These are phyloP conservation scores for Aspergillus floridensis DNA, from an alignment of 2,329 filamentous ascomycete genomes.

Conservation along the genomic window DNA sequence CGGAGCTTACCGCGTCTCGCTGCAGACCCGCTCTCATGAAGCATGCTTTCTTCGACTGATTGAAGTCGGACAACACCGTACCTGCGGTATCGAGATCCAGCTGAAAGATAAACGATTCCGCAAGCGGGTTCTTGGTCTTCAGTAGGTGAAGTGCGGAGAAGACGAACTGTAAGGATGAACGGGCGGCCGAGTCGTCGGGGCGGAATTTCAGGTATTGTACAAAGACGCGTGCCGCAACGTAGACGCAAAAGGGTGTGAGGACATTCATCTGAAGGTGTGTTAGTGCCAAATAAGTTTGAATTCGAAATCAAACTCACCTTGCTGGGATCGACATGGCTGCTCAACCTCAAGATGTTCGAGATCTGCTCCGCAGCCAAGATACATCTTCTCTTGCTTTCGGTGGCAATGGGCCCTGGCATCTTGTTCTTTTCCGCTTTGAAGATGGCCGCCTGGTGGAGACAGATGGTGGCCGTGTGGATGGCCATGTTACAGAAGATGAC, in stretches of 20 bases:
- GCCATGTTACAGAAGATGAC: conserved; percentile 95
- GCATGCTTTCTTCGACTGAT: conserved; percentile 11
- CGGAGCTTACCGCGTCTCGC: conserved; percentile 10
- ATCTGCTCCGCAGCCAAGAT: conserved; percentile 93
- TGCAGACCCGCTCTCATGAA: not conserved
- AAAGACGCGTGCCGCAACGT: conserved; percentile 92
- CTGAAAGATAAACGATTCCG: conserved; percentile 91
- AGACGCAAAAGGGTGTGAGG: conserved; percentile 92
- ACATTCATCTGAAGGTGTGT: conserved; percentile 72
- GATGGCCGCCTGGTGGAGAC: conserved; percentile 95
- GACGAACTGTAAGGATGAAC: conserved; percentile 83
- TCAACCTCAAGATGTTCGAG: conserved; percentile 90
- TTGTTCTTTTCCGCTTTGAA: conserved; percentile 93
- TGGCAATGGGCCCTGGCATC: conserved; percentile 70
- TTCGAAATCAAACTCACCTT: conserved; percentile 56
- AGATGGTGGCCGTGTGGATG: conserved; percentile 93
- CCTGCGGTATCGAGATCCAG: conserved; percentile 85
- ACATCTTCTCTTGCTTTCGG: conserved; percentile 89
- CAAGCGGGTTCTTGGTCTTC: conserved; percentile 83
- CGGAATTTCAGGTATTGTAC: conserved; percentile 93
- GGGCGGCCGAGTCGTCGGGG: conserved; percentile 75
- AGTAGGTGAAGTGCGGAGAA: conserved; percentile 86
- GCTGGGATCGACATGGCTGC: conserved; percentile 83
- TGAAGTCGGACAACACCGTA: conserved; percentile 32
- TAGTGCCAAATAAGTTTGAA: conserved; percentile 14